Conservation (phyloP, 2,329 filamentous ascomycete species). For the Trichoderma lentiforme region DNA sequence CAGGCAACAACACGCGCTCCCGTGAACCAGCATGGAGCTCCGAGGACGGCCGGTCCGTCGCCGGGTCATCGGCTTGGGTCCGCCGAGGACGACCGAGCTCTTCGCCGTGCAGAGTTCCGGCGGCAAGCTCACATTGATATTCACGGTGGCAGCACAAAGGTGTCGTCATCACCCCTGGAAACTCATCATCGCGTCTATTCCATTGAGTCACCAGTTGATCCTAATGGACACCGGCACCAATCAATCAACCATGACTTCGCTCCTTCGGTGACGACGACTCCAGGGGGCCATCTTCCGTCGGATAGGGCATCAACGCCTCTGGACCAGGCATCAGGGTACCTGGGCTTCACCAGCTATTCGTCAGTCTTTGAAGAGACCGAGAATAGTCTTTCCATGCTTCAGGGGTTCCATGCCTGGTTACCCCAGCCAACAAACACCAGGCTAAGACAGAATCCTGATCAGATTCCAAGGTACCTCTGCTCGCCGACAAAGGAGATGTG, state of each 20-base stretch:
- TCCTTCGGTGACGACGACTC: conserved; percentile 5
- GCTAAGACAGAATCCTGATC: not conserved
- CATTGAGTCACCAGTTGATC: not conserved
- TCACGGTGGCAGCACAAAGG: not conserved
- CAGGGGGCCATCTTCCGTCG: not conserved
- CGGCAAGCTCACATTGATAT: not conserved
- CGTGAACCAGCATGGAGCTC: not conserved
- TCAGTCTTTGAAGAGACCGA: conserved; percentile 42
- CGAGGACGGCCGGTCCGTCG: conserved; percentile 1
- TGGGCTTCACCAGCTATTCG: conserved; percentile 45
- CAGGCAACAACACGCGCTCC: not conserved
- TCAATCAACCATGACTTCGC: not conserved
- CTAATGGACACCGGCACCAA: not conserved
- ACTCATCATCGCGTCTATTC: not conserved
- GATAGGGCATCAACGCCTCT: conserved; percentile 6
- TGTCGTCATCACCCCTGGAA: not conserved
- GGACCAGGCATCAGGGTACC: conserved; percentile 33
- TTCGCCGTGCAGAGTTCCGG: conserved; percentile 5
- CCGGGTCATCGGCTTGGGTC: not conserved
- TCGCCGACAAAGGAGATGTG: conserved; percentile 35
- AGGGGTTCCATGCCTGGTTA: conserved; percentile 23
- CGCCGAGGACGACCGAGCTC: conserved; percentile 1
- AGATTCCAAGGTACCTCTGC: conserved; percentile 24
- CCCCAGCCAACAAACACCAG: not conserved
- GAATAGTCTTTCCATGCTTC: conserved; percentile 36